phyloP scores from a whole-genome alignment of 2,329 filamentous ascomycete genomes.

The Pseudogymnoascus sp. region DNA sequence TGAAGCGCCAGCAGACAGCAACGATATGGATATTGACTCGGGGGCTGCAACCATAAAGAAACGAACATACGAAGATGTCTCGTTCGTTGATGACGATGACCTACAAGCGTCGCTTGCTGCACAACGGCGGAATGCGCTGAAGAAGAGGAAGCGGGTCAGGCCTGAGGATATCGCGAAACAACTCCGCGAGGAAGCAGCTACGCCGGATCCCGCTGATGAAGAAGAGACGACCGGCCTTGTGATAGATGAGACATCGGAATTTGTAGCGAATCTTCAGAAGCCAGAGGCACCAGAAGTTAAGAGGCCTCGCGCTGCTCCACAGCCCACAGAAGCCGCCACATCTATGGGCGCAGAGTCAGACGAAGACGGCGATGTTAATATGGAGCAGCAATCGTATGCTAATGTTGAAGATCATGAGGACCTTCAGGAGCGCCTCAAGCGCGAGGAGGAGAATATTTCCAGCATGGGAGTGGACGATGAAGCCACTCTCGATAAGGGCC shows the following conservation, averaged over 20 bases:
- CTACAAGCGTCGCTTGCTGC: conserved; percentile 76
- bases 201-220: conserved; percentile 43
- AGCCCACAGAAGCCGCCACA: conserved; percentile 34
- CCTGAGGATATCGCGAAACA: conserved; percentile 83
- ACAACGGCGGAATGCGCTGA: conserved; percentile 76
- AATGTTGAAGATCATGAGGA: conserved; percentile 38
- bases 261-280: conserved; percentile 76
- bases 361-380: conserved; percentile 35
- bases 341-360: conserved; percentile 38
- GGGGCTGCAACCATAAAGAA: conserved; percentile 47
- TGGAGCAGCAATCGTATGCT: conserved; percentile 27
- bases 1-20: conserved; percentile 27
- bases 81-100: conserved; percentile 85
- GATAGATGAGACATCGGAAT: conserved; percentile 94
- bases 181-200: conserved; percentile 53
- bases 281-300: conserved; percentile 48
- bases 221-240: conserved; percentile 55
- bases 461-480: conserved; percentile 78
- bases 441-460: conserved; percentile 46
- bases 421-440: conserved; percentile 40
- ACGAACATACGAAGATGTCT: conserved; percentile 54
- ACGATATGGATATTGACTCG: conserved; percentile 70
- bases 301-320: conserved; percentile 28
- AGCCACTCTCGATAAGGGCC: conserved; percentile 65
- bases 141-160: conserved; percentile 80